phyloP scores from a whole-genome alignment of 148 eudicot species.

The Mesembryanthemum crystallinum region DNA sequence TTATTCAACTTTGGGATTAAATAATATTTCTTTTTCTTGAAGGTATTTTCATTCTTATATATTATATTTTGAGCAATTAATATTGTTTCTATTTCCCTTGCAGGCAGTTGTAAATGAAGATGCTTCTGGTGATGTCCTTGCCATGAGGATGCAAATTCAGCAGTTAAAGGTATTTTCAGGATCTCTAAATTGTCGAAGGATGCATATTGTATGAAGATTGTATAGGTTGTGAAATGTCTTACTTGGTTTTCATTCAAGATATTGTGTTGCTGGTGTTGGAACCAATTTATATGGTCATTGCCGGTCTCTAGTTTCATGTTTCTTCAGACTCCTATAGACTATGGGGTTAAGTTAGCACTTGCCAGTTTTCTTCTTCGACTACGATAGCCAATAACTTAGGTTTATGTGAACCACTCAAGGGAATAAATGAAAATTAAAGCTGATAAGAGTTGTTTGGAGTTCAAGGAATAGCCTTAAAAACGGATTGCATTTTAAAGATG shows the following conservation, averaged over 20 bases:
- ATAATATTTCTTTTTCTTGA: neutral
- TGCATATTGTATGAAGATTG: neutral
- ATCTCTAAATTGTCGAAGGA: neutral
- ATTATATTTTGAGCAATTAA: neutral
- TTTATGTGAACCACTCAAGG: neutral
- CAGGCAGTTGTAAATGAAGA: constrained; percentile 98
- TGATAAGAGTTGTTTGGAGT: neutral
- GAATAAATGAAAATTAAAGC: neutral
- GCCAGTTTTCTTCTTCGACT: neutral
- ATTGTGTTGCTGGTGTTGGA: neutral
- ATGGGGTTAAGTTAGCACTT: constrained; percentile 4
- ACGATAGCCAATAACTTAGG: neutral
- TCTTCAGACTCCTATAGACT: neutral
- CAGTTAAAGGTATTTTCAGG: constrained; percentile 69
- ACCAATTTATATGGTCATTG: constrained; percentile 1
- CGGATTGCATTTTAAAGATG: constrained; percentile 2
- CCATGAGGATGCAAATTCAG: constrained; percentile 91
- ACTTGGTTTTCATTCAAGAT: neutral
- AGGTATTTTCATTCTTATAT: neutral
- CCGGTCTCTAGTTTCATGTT: neutral
- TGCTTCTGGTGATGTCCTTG: constrained; percentile 98
- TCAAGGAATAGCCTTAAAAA: neutral
- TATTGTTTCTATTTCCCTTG: neutral
- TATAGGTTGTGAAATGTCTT: neutral
- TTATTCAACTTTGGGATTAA: neutral